These are phyloP conservation scores for Apiospora phragmitis DNA, from an alignment of 2,329 filamentous ascomycete species.

Conservation along the genomic window DNA sequence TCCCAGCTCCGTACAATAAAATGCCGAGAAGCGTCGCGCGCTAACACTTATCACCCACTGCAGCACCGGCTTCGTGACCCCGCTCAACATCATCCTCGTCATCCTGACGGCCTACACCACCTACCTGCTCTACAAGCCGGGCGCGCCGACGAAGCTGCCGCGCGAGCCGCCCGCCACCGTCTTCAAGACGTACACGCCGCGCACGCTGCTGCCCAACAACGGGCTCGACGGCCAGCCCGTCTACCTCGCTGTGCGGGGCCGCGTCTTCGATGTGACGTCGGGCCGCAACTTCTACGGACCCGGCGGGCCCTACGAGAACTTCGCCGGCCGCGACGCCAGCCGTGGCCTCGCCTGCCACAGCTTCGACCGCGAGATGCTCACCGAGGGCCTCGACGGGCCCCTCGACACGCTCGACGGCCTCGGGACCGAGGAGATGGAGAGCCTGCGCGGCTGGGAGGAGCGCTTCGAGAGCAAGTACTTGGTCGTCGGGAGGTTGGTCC, in stretches of 20 bases:
- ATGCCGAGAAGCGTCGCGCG: constrained; percentile 14
- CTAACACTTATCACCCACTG: background rate
- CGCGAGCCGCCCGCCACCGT: constrained; percentile 58
- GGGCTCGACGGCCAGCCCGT: constrained; percentile 74
- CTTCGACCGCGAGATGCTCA: constrained; percentile 95
- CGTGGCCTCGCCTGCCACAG: constrained; percentile 86
- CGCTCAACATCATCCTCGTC: constrained; percentile 63
- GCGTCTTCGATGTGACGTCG: constrained; percentile 84
- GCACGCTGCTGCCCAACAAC: constrained; percentile 82
- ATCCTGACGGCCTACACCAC: constrained; percentile 57
- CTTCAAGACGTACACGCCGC: constrained; percentile 72
- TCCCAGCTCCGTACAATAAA: background rate
- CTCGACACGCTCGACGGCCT: constrained; percentile 76
- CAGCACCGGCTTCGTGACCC: constrained; percentile 53
- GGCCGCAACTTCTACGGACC: constrained; percentile 96
- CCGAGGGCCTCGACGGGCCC: constrained; percentile 81
- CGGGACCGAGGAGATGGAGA: constrained; percentile 74
- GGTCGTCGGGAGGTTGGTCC: constrained; percentile 84
- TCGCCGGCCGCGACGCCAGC: constrained; percentile 88
- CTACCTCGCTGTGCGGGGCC: constrained; percentile 87
- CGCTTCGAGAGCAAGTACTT: constrained; percentile 92
- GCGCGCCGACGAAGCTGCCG: constrained; percentile 47
- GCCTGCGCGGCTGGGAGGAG: constrained; percentile 88
- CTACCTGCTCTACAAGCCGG: constrained; percentile 55
- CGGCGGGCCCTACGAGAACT: constrained; percentile 92